Evolutionary conservation across 208 protist genomes (phyloP).

Genomic region (Leishmania guyanensis): DNA sequence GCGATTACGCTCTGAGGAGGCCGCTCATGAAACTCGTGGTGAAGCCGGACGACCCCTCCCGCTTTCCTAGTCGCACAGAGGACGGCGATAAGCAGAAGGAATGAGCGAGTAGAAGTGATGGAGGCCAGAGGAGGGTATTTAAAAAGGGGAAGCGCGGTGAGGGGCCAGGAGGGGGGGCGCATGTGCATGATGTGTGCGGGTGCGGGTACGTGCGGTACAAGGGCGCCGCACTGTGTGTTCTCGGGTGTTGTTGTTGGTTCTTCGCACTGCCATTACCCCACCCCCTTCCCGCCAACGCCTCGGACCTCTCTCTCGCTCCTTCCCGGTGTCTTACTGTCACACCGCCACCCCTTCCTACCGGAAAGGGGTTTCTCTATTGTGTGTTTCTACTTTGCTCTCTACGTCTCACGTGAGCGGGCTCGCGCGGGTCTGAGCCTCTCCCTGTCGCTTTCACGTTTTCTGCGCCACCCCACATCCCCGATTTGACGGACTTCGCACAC

Average conservation of each 20-base stretch:
- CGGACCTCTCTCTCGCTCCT: background rate
- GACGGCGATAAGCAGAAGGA: background rate
- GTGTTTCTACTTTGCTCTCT: too few species aligned
- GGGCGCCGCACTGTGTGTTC: too few species aligned
- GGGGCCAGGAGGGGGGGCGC: too few species aligned
- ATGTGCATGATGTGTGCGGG: too few species aligned
- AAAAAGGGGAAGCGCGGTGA: background rate
- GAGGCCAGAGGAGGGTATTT: background rate
- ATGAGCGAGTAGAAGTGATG: background rate
- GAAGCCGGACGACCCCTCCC: background rate
- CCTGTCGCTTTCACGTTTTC: too few species aligned
- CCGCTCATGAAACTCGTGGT: background rate
- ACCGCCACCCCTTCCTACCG: too few species aligned
- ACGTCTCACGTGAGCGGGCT: too few species aligned
- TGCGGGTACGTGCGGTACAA: background rate
- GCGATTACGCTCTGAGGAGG: slow-evolving; percentile 2
- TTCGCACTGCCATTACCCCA: too few species aligned
- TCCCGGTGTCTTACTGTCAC: background rate
- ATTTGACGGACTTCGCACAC: too few species aligned
- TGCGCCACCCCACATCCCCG: too few species aligned
- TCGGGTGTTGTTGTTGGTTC: background rate
- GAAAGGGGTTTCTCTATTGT: too few species aligned
- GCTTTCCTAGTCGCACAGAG: background rate
- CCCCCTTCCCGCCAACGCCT: background rate
- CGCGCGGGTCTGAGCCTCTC: too few species aligned